phyloP scores from a whole-genome alignment of 768 basidiomycete species.

The Polyporus arcularius region DNA sequence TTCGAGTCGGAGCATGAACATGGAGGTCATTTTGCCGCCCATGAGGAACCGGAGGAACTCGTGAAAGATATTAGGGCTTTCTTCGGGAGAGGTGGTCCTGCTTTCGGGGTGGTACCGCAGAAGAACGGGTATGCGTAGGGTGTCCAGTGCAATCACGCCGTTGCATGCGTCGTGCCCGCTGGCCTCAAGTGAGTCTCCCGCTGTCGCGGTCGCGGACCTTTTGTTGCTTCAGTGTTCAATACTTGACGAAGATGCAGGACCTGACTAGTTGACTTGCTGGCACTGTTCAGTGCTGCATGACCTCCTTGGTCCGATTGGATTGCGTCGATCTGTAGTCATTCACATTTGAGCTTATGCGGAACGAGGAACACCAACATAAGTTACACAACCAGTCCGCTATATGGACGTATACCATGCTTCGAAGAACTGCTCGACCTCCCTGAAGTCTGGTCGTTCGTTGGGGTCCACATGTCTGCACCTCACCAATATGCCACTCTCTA shows the following conservation, averaged over 20 bases:
- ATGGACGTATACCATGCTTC: neutral
- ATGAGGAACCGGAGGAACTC: conserved; percentile 27
- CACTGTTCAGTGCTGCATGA: too few relatives aligned
- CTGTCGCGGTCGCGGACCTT: too few relatives aligned
- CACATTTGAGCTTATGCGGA: too few relatives aligned
- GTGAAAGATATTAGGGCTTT: conserved; percentile 27
- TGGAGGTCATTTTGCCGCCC: conserved; percentile 31
- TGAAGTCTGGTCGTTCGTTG: neutral
- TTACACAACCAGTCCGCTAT: neutral
- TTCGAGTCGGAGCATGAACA: conserved; percentile 23
- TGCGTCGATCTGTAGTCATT: too few relatives aligned
- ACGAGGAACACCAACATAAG: too few relatives aligned
- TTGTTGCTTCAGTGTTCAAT: too few relatives aligned
- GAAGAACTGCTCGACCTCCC: neutral
- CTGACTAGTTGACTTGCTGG: too few relatives aligned
- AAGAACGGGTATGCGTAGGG: conserved; percentile 10
- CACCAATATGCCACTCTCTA: neutral
- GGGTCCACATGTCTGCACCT: neutral
- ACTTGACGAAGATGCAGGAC: too few relatives aligned
- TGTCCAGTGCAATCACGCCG: too few relatives aligned
- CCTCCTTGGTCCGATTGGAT: too few relatives aligned
- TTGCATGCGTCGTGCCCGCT: too few relatives aligned
- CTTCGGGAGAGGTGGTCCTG: conserved; percentile 30
- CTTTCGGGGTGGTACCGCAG: conserved; percentile 22
- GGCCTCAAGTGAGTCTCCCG: too few relatives aligned